Conservation (phyloP, 192 early-diverging fungal genomes). For the Geranomyces variabilis region DNA sequence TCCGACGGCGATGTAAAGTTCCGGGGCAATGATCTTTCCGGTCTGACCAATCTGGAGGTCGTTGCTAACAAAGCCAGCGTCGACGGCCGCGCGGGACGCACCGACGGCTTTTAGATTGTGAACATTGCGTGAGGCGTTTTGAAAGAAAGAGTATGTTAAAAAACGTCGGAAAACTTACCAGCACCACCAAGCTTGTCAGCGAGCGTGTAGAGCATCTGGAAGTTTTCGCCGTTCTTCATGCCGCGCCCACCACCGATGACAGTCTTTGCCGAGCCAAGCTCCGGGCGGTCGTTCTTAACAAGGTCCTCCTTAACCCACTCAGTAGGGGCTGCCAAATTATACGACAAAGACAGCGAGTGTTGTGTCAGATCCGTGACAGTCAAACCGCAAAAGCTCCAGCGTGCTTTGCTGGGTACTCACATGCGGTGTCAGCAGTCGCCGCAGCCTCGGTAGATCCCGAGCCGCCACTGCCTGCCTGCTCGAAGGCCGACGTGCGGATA, state of each 20-base stretch:
- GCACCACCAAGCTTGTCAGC: slow-evolving; percentile 94
- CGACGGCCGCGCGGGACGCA: slow-evolving; percentile 96
- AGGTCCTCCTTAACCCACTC: slow-evolving; percentile 90
- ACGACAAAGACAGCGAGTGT: neutral
- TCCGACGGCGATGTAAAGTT: slow-evolving; percentile 93
- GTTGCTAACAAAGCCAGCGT: slow-evolving; percentile 96
- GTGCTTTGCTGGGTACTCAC: slow-evolving; percentile 6
- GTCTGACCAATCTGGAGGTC: slow-evolving; percentile 98
- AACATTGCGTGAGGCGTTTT: slow-evolving; percentile 3
- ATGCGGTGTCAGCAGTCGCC: slow-evolving; percentile 60
- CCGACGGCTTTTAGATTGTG: slow-evolving; percentile 67
- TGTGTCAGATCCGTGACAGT: too few species aligned
- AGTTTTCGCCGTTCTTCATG: slow-evolving; percentile 95
- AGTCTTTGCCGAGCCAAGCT: slow-evolving; percentile 82
- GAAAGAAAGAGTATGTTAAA: neutral
- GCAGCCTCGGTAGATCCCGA: slow-evolving; percentile 70
- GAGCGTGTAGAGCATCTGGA: slow-evolving; percentile 85
- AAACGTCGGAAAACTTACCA: slow-evolving; percentile 51
- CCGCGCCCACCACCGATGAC: slow-evolving; percentile 95
- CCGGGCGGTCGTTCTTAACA: slow-evolving; percentile 92
- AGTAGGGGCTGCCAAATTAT: slow-evolving; percentile 47
- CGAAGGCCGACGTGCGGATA: slow-evolving; percentile 88
- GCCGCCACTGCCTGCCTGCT: slow-evolving; percentile 64
- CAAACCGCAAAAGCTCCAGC: too few species aligned
- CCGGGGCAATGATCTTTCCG: slow-evolving; percentile 96